These are phyloP conservation scores for Jamesozyma jinghongensis DNA, from an alignment of 805 yeast genomes.

Conservation along the genomic window DNA sequence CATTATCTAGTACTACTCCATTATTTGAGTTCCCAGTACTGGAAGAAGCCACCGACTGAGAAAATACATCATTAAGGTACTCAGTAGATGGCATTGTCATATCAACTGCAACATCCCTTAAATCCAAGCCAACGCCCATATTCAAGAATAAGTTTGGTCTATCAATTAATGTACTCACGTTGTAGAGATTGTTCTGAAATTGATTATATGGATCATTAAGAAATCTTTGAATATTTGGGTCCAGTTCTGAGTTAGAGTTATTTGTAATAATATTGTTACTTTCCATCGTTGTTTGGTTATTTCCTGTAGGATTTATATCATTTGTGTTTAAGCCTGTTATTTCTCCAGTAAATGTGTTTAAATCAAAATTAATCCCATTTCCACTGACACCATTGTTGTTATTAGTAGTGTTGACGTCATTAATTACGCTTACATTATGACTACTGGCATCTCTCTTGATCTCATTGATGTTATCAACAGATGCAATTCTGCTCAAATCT, in stretches of 20 bases:
- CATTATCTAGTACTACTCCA: too few relatives aligned
- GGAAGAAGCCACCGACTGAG: constrained; percentile 1
- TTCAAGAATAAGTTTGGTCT: constrained; percentile 20
- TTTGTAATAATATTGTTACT: not conserved
- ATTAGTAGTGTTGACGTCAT: not conserved
- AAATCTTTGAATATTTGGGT: constrained; percentile 4
- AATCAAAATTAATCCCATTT: not conserved
- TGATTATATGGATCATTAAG: constrained; percentile 5
- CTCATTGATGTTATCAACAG: not conserved
- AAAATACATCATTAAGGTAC: constrained; percentile 20
- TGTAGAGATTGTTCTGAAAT: constrained; percentile 7
- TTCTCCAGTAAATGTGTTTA: constrained; percentile 2
- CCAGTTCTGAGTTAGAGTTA: constrained; percentile 1
- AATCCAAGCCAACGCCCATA: constrained; percentile 12
- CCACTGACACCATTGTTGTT: not conserved
- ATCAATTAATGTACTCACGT: constrained; percentile 27
- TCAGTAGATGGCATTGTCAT: constrained; percentile 15
- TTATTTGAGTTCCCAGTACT: not conserved
- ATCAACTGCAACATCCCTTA: constrained; percentile 14
- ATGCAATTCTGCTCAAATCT: constrained; percentile 3
- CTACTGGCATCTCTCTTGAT: not conserved
- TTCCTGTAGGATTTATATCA: not conserved
- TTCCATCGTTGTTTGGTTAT: not conserved
- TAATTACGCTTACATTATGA: not conserved
- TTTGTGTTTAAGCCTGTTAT: not conserved